A percentile compares a stretch with the other conserved stretches of the same genome.
Evolutionary conservation across 169 alveolate genomes (phyloP).

Genomic region (Plasmodium gonderi): DNA sequence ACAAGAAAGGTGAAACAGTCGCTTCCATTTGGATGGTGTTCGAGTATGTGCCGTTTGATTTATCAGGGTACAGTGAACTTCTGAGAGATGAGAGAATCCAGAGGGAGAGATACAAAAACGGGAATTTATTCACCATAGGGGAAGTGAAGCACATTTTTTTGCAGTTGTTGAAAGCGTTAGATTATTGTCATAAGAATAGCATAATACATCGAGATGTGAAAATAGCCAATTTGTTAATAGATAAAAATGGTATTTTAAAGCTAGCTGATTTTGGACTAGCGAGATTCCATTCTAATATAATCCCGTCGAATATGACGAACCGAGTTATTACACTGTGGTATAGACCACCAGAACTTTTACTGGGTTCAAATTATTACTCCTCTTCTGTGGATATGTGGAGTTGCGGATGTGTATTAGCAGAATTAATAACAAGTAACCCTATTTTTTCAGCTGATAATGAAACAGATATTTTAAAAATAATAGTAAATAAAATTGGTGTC

Average conservation of each 20-base stretch:
- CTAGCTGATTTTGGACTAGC: constrained; percentile 98
- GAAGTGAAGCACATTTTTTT: constrained; percentile 87
- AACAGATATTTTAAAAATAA: constrained; percentile 86
- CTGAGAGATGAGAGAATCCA: constrained; percentile 76
- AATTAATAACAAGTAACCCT: constrained; percentile 90
- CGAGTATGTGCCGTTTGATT: constrained; percentile 89
- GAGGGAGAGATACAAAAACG: constrained; percentile 76
- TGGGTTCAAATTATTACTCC: constrained; percentile 92
- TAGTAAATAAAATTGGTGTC: constrained; percentile 80
- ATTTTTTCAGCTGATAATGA: constrained; percentile 93
- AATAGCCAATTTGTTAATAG: constrained; percentile 93
- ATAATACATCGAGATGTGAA: constrained; percentile 92
- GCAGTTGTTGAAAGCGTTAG: constrained; percentile 89
- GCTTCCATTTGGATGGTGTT: constrained; percentile 89
- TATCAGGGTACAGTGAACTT: constrained; percentile 88
- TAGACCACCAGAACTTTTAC: constrained; percentile 97
- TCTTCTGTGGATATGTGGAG: constrained; percentile 96
- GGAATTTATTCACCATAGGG: constrained; percentile 82
- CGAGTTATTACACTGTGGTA: constrained; percentile 97
- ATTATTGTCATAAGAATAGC: constrained; percentile 90
- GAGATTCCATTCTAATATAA: constrained; percentile 82
- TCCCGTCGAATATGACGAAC: constrained; percentile 90
- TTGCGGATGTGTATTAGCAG: constrained; percentile 97
- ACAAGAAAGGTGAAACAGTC: constrained; percentile 67
- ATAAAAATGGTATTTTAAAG: constrained; percentile 93